phyloP scores from a whole-genome alignment of 2,329 filamentous ascomycete genomes.

The Xylariaceae sp. region DNA sequence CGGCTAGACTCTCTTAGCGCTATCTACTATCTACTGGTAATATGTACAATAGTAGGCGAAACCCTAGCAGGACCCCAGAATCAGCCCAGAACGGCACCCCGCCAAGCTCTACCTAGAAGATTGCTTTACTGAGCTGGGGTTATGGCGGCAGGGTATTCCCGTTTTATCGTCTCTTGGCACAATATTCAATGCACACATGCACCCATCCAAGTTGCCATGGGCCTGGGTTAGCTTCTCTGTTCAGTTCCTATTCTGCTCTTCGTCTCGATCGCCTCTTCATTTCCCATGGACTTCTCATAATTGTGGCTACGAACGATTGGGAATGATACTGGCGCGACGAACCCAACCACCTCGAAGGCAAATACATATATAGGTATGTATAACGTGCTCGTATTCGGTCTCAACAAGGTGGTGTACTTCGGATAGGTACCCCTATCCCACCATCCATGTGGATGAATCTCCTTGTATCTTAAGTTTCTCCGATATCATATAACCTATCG shows the following conservation, averaged over 20 bases:
- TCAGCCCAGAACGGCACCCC: neutral
- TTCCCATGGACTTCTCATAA: neutral
- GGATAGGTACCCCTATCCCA: no score
- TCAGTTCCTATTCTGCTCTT: neutral
- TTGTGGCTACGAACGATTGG: no score
- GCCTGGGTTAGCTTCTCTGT: conserved; percentile 1
- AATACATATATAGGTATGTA: no score
- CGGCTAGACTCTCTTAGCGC: neutral
- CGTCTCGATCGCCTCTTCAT: neutral
- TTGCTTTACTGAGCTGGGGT: no score
- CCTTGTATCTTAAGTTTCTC: conserved; percentile 2
- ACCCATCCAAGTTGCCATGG: no score
- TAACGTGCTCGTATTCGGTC: no score
- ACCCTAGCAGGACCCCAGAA: neutral
- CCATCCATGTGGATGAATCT: conserved; percentile 11
- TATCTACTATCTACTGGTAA: neutral
- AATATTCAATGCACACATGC: conserved; percentile 11
- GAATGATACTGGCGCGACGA: no score
- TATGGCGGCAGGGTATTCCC: conserved; percentile 4
- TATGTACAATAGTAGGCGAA: no score
- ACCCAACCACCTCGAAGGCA: no score
- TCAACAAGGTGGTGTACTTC: no score
- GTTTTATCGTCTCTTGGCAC: conserved; percentile 14
- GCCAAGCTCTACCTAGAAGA: neutral
- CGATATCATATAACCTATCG: neutral